Percentiles rank a stretch among this genome's conserved stretches.
phyloP scores from a whole-genome alignment of 108 stramenopile genomes.

The Pinguiococcus pyrenoidosus region DNA sequence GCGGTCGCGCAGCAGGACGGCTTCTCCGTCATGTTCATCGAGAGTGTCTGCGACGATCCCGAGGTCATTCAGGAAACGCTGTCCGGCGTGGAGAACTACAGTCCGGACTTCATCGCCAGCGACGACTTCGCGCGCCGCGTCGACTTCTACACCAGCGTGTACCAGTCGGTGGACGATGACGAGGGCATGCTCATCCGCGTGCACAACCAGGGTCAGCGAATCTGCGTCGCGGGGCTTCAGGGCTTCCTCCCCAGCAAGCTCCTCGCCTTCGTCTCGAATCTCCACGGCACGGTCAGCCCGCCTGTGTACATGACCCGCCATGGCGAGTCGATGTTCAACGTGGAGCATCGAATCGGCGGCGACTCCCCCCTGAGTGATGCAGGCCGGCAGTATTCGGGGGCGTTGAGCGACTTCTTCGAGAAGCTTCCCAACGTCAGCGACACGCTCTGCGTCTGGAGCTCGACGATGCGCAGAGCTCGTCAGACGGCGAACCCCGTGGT shows the following conservation, averaged over 20 bases:
- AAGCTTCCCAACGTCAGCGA: constrained; percentile 3
- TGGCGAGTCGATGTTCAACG: constrained; percentile 95
- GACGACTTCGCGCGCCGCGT: neutral
- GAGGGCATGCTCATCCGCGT: constrained; percentile 51
- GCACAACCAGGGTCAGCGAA: no score
- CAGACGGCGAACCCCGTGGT: constrained; percentile 92
- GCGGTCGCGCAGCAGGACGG: constrained; percentile 15
- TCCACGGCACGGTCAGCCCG: neutral
- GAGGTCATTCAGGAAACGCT: constrained; percentile 27
- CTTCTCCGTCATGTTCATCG: constrained; percentile 72
- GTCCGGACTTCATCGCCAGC: neutral
- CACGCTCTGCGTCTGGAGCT: constrained; percentile 87
- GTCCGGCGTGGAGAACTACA: neutral
- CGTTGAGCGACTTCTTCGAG: constrained; percentile 72
- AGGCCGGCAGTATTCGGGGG: constrained; percentile 75
- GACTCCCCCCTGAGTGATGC: constrained; percentile 71
- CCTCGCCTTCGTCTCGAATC: neutral
- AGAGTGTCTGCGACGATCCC: constrained; percentile 69
- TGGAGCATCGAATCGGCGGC: constrained; percentile 92
- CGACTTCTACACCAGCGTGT: constrained; percentile 60
- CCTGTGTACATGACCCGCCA: constrained; percentile 43
- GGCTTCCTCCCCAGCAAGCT: no score
- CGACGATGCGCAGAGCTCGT: constrained; percentile 79
- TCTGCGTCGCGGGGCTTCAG: no score
- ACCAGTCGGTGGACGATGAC: constrained; percentile 54